Evolutionary conservation across 176 grass and related monocot genomes (phyloP), one percentile per base, ranked within the genome.

Genomic region (Raddia guianensis): DNA sequence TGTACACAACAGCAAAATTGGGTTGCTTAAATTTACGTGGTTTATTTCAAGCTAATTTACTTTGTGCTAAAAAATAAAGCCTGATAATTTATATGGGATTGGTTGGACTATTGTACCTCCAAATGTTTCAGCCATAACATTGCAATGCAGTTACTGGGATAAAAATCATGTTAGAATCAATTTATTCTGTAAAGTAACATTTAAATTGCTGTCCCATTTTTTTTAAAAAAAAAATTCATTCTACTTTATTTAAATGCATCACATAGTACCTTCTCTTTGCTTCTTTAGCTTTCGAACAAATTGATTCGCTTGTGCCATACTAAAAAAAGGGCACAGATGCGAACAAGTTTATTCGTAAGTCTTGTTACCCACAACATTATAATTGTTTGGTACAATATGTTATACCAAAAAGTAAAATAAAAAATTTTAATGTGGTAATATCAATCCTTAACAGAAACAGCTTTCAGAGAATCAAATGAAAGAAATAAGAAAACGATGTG

Each of bases 401-500:
- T 59, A 78, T 7, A 42, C 45, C 49, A 3, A 56, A 44, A 40
- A 82, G 9, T 56, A 43, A n/a, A 49, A 16, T 55, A 6, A 65
- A 65, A 64, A 46, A 27, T 12, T 51, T 63, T 45, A 8, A 45
- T 19, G 40, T 52, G 48, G 19, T 6, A 55, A 65, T 55, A 68
- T n/a, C 49, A 60, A 81, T 68, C 13, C 18, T 4, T 61, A 75
- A 54, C 10, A 81, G 18, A 75, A 50, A 71, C 9, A 20, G 35
- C 57, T 87, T 69, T 47, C 34, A 63, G 12, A 64, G 49, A 54
- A 37, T 3, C 14, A 80, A 52, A 86, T n/a, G 9, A 73, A 35
- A 49, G 20, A 71, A 43, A 77, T 0, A 19, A 49, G 15, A 71
- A 43, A 77, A 0, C 18, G 56, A 72, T 40, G 48, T 56, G 63